Conservation (phyloP, 306 rosid genomes). For the Mimosa pudica region DNA sequence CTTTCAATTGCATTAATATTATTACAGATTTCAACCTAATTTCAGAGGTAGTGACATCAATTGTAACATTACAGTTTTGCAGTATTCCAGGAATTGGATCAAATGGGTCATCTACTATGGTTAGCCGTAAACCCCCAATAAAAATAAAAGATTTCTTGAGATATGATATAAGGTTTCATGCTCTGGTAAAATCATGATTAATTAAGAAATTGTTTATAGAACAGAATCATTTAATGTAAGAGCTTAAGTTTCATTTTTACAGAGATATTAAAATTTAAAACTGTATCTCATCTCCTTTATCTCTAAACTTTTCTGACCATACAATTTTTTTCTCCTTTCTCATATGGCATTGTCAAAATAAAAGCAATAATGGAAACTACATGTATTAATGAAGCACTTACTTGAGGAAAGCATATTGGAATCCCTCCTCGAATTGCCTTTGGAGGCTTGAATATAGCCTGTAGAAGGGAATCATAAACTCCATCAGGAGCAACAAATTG, state of each 20-base stretch:
- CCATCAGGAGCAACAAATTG: slow-evolving; percentile 3
- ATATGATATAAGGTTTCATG: slow-evolving; percentile 11
- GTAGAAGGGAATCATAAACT: slow-evolving; percentile 42
- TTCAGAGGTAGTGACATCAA: not conserved
- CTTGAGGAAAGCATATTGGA: slow-evolving; percentile 98
- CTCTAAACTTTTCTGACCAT: slow-evolving; percentile 7
- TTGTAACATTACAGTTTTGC: not conserved
- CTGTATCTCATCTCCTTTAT: slow-evolving; percentile 14
- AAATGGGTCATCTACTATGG: not conserved
- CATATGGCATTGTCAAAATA: slow-evolving; percentile 16
- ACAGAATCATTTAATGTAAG: not conserved
- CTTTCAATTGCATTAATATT: slow-evolving; percentile 5
- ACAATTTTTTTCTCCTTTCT: not conserved
- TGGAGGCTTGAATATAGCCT: slow-evolving; percentile 86
- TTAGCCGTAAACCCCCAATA: not conserved
- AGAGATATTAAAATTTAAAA: slow-evolving; percentile 12
- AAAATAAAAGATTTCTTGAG: not conserved
- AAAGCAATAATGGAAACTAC: slow-evolving; percentile 36
- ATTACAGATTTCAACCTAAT: slow-evolving; percentile 13
- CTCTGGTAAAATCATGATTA: slow-evolving; percentile 13
- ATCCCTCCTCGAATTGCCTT: slow-evolving; percentile 96
- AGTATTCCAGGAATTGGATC: not conserved
- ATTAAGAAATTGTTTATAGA: slow-evolving; percentile 5
- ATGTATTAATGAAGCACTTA: slow-evolving; percentile 47
- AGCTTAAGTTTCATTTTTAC: slow-evolving; percentile 23